phyloP scores from a whole-genome alignment of 768 basidiomycete species.

The Macrocybe gigantea region DNA sequence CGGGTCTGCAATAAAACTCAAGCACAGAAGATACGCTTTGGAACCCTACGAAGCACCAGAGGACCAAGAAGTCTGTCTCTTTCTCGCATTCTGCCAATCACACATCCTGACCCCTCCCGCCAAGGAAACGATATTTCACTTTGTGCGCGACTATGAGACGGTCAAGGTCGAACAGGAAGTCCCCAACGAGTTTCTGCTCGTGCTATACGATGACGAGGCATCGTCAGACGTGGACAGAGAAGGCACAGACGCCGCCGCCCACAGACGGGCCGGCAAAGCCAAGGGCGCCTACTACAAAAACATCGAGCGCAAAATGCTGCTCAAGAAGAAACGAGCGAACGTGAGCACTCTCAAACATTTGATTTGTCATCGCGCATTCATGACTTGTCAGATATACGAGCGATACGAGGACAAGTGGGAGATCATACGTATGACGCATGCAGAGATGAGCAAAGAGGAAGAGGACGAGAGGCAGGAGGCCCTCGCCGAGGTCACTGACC shows the following conservation, averaged over 20 bases:
- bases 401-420: conserved; percentile 80
- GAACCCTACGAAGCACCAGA: conserved; percentile 41
- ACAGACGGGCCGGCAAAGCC: conserved; percentile 20
- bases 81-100: neutral
- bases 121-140: conserved; percentile 68
- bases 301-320: conserved; percentile 81
- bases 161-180: conserved; percentile 85
- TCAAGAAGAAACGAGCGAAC: conserved; percentile 81
- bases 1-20: conserved; percentile 61
- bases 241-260: conserved; percentile 16
- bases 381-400: conserved; percentile 49
- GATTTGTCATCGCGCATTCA: conserved; percentile 4
- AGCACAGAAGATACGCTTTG: conserved; percentile 42
- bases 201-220: conserved; percentile 57
- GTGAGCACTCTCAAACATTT: conserved; percentile 34
- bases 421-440: conserved; percentile 67
- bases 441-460: conserved; percentile 68
- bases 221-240: conserved; percentile 28
- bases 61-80: conserved; percentile 45
- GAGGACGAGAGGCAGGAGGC: conserved; percentile 74
- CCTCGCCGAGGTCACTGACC: conserved; percentile 73
- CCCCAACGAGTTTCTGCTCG: conserved; percentile 76
- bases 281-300: conserved; percentile 87
- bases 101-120: neutral
- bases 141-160: conserved; percentile 82